Base-by-base conservation (phyloP, 306 rosid genomes). In the Vigna nakashimae region DNA sequence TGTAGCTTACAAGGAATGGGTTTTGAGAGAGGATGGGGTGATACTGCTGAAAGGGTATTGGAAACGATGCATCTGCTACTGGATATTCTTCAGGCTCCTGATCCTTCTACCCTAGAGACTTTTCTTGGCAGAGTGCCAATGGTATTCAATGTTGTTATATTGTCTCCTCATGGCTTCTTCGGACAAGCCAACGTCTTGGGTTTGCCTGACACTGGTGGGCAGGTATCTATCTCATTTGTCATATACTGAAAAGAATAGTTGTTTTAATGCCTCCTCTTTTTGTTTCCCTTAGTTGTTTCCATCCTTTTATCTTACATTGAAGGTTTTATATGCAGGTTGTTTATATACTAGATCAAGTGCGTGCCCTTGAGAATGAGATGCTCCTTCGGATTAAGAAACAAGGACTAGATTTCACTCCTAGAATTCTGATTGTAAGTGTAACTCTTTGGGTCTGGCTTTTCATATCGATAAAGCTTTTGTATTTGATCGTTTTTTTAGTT, bases 201-300 rank as follows among this genome's bases (percentile, higher is more conserved):
- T 78, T 87, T 95, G 84, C 98, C 97, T 0, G 98, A 95, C 88
- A 95, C 98, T n/a, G 98, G 98, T 49, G 98, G 97, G 26, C 98
- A 95, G 97, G 98, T 92, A 90, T 63, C 55, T 71, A 89, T 63
- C 55, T 71, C 28, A 50, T 63, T 64, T 55, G 9, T 57, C 43
- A 62, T 74, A 52, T 55, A n/a, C 28, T 40, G 64, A 70, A 38
- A 62, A 62, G 52, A 72, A 32, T 34, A 65, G 28, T 62, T 74
- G 38, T 36, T 42, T 58, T 60, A 12, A 10, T 51, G 50, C 49
- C 58, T 63, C 56, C 28, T 30, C 48, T 38, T 71, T 65, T 57
- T 16, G 16, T 18, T 43, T 81, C 78, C 66, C 51, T 34, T 43
- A 3, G 7, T 78, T 43, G 70, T n/a, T 58, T 71, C 51, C 16